phyloP scores from a whole-genome alignment of 1,284 basidiomycete species.

The Ceraceosorus guamensis region DNA sequence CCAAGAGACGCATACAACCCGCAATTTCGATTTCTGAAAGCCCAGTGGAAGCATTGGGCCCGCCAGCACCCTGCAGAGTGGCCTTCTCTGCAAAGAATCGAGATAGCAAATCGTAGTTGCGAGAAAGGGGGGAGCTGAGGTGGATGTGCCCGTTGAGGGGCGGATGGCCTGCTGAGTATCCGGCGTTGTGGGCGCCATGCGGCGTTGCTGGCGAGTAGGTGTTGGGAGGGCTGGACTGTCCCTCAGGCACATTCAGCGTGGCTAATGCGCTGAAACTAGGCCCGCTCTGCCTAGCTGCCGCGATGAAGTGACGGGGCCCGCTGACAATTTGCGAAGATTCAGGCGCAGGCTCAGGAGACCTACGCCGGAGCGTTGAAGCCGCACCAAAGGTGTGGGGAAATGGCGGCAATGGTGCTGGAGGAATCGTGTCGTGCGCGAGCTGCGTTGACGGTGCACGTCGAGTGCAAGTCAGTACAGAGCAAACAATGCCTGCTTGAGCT shows the following conservation, averaged over 20 bases:
- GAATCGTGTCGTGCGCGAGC: too few species aligned
- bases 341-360: too few species aligned
- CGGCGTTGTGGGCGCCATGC: neutral
- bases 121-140: conserved; percentile 14
- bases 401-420: too few species aligned
- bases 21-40: conserved; percentile 33
- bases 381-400: too few species aligned
- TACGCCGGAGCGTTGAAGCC: too few species aligned
- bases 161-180: conserved; percentile 1
- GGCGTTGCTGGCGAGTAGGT: neutral
- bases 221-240: neutral
- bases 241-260: too few species aligned
- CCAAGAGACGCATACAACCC: conserved; percentile 31
- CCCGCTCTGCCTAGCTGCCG: too few species aligned
- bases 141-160: too few species aligned
- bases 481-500: neutral
- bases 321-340: too few species aligned
- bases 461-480: neutral
- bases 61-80: conserved; percentile 9
- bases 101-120: conserved; percentile 32
- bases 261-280: too few species aligned
- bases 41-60: neutral
- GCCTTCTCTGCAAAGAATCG: conserved; percentile 37
- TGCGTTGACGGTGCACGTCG: too few species aligned
- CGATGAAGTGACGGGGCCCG: too few species aligned